Conservation (phyloP, 2,329 filamentous ascomycete genomes). For the Epichloe elymi region DNA sequence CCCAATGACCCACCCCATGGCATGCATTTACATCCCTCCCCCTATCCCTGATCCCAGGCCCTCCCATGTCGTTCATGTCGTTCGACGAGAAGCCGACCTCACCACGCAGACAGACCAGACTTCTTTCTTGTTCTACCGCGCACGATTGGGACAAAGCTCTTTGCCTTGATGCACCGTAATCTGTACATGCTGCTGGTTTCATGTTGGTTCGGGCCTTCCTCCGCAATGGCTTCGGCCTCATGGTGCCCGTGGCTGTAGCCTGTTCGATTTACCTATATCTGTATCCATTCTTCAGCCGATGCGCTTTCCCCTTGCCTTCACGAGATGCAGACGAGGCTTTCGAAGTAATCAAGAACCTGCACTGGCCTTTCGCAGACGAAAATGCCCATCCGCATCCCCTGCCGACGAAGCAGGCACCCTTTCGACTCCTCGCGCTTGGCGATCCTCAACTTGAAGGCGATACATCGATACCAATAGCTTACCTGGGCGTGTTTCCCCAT, state of each 20-base stretch:
- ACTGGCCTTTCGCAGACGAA: conserved; percentile 24
- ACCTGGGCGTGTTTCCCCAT: conserved; percentile 41
- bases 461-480: conserved; percentile 57
- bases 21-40: not conserved
- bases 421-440: conserved; percentile 75
- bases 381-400: conserved; percentile 10
- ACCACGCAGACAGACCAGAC: not conserved
- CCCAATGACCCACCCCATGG: not conserved
- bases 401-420: conserved; percentile 45
- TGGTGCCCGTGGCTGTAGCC: conserved; percentile 50
- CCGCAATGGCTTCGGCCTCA: conserved; percentile 41
- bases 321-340: conserved; percentile 21
- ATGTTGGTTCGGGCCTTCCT: conserved; percentile 41
- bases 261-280: conserved; percentile 72
- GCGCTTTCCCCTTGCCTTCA: conserved; percentile 58
- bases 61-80: not conserved
- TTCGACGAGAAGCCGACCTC: not conserved
- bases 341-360: conserved; percentile 24
- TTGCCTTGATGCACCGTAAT: conserved; percentile 8
- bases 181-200: conserved; percentile 26
- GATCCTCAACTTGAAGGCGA: conserved; percentile 93
- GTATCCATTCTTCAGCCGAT: conserved; percentile 70
- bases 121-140: not conserved
- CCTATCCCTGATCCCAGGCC: not conserved
- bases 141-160: not conserved